Percentiles rank a stretch among this genome's conserved stretches.
These are phyloP conservation scores for Candida cerambycidarum DNA, from an alignment of 805 yeast species.

Conservation along the genomic window DNA sequence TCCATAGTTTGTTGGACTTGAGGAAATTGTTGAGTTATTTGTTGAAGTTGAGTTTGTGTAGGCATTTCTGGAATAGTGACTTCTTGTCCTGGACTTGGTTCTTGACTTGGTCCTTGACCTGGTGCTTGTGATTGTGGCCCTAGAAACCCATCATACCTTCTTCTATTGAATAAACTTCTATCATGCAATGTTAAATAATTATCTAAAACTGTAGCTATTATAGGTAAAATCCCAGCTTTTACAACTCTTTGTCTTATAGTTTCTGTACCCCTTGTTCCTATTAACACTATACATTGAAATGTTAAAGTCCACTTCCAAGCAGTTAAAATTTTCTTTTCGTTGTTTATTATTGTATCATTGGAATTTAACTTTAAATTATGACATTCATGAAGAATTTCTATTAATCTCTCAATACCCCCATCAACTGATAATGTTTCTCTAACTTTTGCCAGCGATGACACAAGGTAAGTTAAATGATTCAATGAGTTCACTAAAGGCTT, in stretches of 20 bases:
- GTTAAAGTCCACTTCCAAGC: conserved; percentile 98
- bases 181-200: conserved; percentile 61
- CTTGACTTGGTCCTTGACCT: conserved; percentile 7
- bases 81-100: conserved; percentile 5
- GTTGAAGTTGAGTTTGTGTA: conserved; percentile 4
- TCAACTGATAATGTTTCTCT: conserved; percentile 86
- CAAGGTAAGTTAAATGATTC: conserved; percentile 84
- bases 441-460: conserved; percentile 82
- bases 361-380: conserved; percentile 37
- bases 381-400: conserved; percentile 83
- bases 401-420: conserved; percentile 89
- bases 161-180: conserved; percentile 33
- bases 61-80: too few relatives aligned
- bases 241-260: conserved; percentile 80
- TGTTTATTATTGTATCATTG: conserved; percentile 31
- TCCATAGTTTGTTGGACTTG: conserved; percentile 1
- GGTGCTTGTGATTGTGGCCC: conserved; percentile 1
- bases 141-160: conserved; percentile 8
- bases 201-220: conserved; percentile 88
- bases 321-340: conserved; percentile 52
- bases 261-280: conserved; percentile 94
- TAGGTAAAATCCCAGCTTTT: conserved; percentile 87
- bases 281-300: conserved; percentile 84
- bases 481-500: conserved; percentile 88
- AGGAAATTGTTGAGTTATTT: conserved; percentile 2